Evolutionary conservation across 805 yeast genomes (phyloP).

Genomic region (Nakazawaea ambrosiae): DNA sequence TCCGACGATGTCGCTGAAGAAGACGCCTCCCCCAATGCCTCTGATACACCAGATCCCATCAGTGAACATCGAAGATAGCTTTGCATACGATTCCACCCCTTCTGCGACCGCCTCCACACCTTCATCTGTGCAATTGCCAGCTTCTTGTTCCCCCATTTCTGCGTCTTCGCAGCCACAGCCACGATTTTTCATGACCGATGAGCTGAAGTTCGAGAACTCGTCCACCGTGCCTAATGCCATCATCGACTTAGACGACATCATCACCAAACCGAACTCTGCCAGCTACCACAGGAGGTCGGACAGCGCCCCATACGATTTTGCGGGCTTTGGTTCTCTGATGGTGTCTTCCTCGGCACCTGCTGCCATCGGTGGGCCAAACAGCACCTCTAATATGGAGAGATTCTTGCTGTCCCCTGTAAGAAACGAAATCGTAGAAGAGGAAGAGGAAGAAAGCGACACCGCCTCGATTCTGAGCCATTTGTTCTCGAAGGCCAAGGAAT

Average conservation of each 20-base stretch:
- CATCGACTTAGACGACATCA: conserved; percentile 24
- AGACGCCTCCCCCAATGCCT: background rate
- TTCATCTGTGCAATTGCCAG: background rate
- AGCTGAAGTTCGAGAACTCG: conserved; percentile 19
- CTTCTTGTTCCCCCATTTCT: conserved; percentile 1
- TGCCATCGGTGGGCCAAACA: background rate
- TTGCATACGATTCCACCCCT: background rate
- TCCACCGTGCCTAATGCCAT: conserved; percentile 25
- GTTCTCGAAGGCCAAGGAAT: background rate
- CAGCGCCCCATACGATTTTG: conserved; percentile 10
- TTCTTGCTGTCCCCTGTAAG: conserved; percentile 10
- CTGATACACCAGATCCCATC: background rate
- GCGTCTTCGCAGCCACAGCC: conserved; percentile 6
- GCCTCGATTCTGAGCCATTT: conserved; percentile 7
- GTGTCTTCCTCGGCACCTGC: background rate
- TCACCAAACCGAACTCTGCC: conserved; percentile 5
- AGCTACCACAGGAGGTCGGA: conserved; percentile 9
- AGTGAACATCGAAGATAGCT: background rate
- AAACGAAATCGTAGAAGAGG: conserved; percentile 9
- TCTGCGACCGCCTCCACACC: conserved; percentile 2
- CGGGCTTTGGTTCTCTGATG: background rate
- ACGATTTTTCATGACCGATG: conserved; percentile 25
- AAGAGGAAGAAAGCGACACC: conserved; percentile 8
- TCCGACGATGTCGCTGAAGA: background rate
- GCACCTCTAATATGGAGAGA: conserved; percentile 1